These are phyloP conservation scores for Dryadomyces quercivorus DNA, from an alignment of 2,329 filamentous ascomycete genomes.

Conservation along the genomic window DNA sequence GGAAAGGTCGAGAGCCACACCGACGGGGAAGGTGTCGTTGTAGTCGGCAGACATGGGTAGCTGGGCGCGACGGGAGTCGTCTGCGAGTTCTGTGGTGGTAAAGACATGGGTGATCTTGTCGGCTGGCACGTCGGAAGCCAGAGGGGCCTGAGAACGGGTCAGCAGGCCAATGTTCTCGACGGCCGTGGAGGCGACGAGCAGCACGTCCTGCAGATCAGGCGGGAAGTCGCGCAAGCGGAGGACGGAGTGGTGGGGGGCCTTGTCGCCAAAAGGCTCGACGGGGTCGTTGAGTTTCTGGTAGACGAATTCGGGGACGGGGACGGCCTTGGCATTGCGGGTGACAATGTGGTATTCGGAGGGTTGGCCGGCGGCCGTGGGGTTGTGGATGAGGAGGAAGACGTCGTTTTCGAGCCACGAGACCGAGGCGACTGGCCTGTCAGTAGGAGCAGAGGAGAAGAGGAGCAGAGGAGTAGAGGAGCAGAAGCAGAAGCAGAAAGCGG, in stretches of 20 bases:
- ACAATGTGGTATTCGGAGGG: constrained; percentile 70
- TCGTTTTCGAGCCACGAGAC: constrained; percentile 84
- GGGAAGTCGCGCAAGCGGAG: constrained; percentile 68
- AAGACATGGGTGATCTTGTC: constrained; percentile 55
- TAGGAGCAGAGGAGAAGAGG: neutral
- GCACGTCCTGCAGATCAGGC: constrained; percentile 65
- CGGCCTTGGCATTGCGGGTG: constrained; percentile 45
- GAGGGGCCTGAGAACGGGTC: constrained; percentile 56
- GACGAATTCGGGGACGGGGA: constrained; percentile 40
- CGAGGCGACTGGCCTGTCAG: constrained; percentile 48
- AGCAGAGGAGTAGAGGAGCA: neutral
- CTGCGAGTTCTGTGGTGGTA: constrained; percentile 57
- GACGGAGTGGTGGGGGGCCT: constrained; percentile 64
- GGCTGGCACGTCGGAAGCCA: constrained; percentile 48
- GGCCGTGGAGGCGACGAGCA: constrained; percentile 73
- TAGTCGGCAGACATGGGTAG: constrained; percentile 58
- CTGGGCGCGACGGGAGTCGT: constrained; percentile 63
- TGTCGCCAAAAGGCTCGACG: constrained; percentile 59
- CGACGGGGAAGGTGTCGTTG: constrained; percentile 66
- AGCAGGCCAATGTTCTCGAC: constrained; percentile 70
- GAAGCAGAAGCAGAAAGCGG: too few relatives aligned
- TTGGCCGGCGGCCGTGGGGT: constrained; percentile 46
- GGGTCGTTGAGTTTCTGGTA: constrained; percentile 67
- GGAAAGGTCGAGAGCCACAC: constrained; percentile 74
- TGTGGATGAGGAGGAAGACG: constrained; percentile 71